These are phyloP conservation scores for Barnettozyma salicaria DNA, from an alignment of 805 yeast genomes.

Conservation along the genomic window DNA sequence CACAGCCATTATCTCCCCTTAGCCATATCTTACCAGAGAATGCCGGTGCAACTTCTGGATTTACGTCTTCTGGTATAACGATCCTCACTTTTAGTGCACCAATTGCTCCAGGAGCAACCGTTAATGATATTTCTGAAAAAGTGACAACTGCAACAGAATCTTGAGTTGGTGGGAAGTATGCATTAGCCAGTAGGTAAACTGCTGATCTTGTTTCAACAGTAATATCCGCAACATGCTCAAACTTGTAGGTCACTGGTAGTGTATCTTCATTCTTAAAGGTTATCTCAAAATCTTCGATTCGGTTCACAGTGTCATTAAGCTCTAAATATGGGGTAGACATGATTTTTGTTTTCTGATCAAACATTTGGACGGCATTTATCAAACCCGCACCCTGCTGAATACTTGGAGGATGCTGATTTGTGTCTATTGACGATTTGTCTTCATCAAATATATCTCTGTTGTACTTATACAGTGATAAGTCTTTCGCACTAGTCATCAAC, in stretches of 20 bases:
- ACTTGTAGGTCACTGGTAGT: constrained; percentile 10
- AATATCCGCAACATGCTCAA: constrained; percentile 9
- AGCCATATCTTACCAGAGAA: constrained; percentile 12
- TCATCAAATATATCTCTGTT: background rate
- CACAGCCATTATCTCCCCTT: constrained; percentile 13
- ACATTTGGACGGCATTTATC: constrained; percentile 12
- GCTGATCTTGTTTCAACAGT: constrained; percentile 9
- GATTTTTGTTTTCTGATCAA: constrained; percentile 6
- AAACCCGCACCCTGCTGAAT: constrained; percentile 18
- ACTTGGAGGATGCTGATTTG: constrained; percentile 8
- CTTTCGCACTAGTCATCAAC: constrained; percentile 10
- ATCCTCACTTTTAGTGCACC: constrained; percentile 8
- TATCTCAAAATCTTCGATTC: constrained; percentile 13
- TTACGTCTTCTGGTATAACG: constrained; percentile 4
- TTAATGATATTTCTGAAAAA: constrained; percentile 5
- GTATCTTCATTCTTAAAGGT: constrained; percentile 12
- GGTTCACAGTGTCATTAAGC: constrained; percentile 13
- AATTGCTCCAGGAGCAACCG: constrained; percentile 6
- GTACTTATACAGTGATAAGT: constrained; percentile 2
- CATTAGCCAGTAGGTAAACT: background rate
- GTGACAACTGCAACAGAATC: constrained; percentile 5
- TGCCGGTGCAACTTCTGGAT: constrained; percentile 6
- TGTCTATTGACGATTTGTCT: constrained; percentile 8
- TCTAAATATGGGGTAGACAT: constrained; percentile 11
- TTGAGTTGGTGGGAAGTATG: constrained; percentile 11